phyloP scores from a whole-genome alignment of 345 rosid genomes.

The Erodium maritimum region DNA sequence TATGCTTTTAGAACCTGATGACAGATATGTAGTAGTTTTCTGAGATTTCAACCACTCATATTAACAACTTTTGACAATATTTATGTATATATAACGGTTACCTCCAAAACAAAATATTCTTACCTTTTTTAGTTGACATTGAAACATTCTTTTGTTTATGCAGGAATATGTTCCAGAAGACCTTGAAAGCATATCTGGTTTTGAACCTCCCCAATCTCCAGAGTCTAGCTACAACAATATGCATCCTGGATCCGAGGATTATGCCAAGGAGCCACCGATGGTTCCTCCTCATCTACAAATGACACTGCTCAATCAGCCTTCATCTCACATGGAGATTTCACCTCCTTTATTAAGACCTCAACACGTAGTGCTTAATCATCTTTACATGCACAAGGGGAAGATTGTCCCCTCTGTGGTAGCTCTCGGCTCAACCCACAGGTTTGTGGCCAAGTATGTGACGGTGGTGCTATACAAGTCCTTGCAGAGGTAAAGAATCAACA shows the following conservation, averaged over 20 bases:
- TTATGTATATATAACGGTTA: too few species aligned
- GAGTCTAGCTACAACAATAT: constrained; percentile 64
- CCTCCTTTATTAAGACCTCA: constrained; percentile 76
- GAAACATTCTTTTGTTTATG: background rate
- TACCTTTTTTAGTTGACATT: too few species aligned
- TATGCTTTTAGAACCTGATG: too few species aligned
- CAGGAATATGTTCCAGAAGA: constrained; percentile 97
- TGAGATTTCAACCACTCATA: too few species aligned
- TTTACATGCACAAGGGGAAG: constrained; percentile 87
- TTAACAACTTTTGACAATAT: too few species aligned
- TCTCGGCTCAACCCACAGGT: constrained; percentile 81
- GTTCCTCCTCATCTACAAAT: constrained; percentile 86
- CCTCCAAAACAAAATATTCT: too few species aligned
- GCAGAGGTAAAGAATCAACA: constrained; percentile 32
- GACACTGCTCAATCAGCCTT: constrained; percentile 69
- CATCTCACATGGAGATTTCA: constrained; percentile 58
- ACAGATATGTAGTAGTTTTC: too few species aligned
- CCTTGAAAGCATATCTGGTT: constrained; percentile 76
- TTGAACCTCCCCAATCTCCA: constrained; percentile 86
- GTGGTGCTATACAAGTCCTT: constrained; percentile 84
- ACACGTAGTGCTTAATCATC: constrained; percentile 90
- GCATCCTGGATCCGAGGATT: constrained; percentile 71
- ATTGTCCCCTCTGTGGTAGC: constrained; percentile 77
- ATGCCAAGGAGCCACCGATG: constrained; percentile 81
- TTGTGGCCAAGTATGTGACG: constrained; percentile 74